Base-by-base conservation (phyloP, 1,284 basidiomycete genomes). In the Ganoderma boninense region DNA sequence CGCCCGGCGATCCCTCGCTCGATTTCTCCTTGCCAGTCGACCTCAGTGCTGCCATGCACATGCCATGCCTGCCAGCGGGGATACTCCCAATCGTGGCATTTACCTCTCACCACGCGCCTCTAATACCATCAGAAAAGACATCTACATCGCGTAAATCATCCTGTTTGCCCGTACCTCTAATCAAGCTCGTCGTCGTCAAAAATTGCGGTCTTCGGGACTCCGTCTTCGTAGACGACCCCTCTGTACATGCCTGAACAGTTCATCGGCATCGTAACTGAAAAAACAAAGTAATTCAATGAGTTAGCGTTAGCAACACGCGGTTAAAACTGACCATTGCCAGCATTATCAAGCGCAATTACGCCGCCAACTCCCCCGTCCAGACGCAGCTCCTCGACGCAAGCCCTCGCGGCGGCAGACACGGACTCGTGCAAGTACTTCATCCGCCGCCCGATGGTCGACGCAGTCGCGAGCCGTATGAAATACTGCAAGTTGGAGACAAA, bases 211-310 rank as follows among this genome's bases (percentile, higher is more conserved):
- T 88, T 88, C 0, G 92, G 85, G 5, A 88, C 77, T 10, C 91
- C 92, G 67, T 94, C 92, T 67, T 84, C 82, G 42, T 85, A 82
- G 59, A 95, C 89, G 18, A 95, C 83, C 4, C 94, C 94, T 62
- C 94, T 85, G 77, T 94, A 95, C 94, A 96, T 95, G 3, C 93
- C 92, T 26, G 86, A 84, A 71, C 89, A 91, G 76, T 95, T 95
- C 71, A 95, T 77, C 4, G 91, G 87, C 82, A 92, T 87, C 0
- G 90, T 82, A 44, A 92, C 91, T 93, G 54, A 52, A 49, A 64
- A n/a, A 3, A n/a, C n/a, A 44, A 56, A 1, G 4, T 13, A 13
- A 66, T 57, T 66, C 11, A 35, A 13, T 57, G 0, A 29, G 35
- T 13, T 35, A 44, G 18, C 32, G 35, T 38, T 20, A 26, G 2